A percentile compares a stretch with the other conserved stretches of the same genome.
phyloP scores from a whole-genome alignment of 208 protist species.

The Leishmania turanica region DNA sequence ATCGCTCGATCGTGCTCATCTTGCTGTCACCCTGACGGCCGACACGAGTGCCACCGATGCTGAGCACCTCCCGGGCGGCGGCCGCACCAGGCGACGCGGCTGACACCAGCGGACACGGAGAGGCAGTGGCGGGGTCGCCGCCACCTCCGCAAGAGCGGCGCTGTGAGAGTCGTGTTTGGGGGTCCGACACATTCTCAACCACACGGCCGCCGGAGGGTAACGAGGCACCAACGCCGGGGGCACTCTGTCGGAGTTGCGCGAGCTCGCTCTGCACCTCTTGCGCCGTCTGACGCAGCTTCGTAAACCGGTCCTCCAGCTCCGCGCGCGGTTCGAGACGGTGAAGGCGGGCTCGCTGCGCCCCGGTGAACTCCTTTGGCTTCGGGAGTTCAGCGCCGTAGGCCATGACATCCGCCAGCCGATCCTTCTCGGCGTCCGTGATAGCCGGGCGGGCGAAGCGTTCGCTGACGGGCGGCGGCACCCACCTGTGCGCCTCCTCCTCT shows the following conservation, averaged over 20 bases:
- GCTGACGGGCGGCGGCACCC: conserved; percentile 18
- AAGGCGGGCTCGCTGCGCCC: conserved; percentile 58
- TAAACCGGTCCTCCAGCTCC: conserved; percentile 71
- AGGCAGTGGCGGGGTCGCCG: not conserved
- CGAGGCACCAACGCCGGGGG: not conserved
- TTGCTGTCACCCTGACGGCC: conserved; percentile 9
- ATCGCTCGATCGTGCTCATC: conserved; percentile 43
- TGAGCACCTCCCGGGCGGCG: not conserved
- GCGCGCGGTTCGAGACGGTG: conserved; percentile 49
- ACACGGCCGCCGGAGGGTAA: not conserved
- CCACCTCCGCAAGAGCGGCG: not conserved
- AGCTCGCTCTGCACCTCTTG: conserved; percentile 58
- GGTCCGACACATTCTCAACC: not conserved
- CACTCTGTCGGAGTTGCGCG: conserved; percentile 31
- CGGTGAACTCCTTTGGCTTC: conserved; percentile 63
- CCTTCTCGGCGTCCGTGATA: conserved; percentile 81
- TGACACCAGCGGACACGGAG: not conserved
- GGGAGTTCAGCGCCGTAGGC: conserved; percentile 73
- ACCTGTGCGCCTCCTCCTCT: conserved; percentile 37
- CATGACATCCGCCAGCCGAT: conserved; percentile 81
- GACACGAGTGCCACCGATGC: conserved; percentile 4
- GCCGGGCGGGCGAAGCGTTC: conserved; percentile 44
- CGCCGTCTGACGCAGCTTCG: conserved; percentile 45
- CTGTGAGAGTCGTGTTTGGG: conserved; percentile 13
- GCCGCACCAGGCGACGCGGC: not conserved